Conservation (phyloP, 306 rosid genomes). For the Echinosophora koreensis region DNA sequence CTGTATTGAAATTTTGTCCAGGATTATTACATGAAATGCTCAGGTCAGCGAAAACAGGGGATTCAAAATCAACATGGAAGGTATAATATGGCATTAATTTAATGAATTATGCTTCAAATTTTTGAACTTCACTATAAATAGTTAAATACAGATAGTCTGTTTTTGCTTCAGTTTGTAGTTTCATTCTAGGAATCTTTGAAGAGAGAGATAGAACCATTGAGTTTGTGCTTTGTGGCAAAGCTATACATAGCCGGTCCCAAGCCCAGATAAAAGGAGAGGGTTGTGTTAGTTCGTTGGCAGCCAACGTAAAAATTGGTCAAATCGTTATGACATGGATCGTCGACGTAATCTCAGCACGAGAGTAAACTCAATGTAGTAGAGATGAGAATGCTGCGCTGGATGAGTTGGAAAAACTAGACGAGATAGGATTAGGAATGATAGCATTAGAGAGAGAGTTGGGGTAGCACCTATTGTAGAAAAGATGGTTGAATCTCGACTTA, state of each 20-base stretch:
- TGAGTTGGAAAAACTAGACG: too few relatives aligned
- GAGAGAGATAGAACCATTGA: background rate
- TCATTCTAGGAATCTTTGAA: slow-evolving; percentile 37
- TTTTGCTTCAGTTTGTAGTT: slow-evolving; percentile 36
- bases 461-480: too few relatives aligned
- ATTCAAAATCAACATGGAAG: slow-evolving; percentile 99
- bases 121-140: slow-evolving; percentile 22
- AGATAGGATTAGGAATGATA: too few relatives aligned
- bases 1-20: slow-evolving; percentile 49
- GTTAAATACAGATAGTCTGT: slow-evolving; percentile 12
- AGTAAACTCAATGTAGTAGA: too few relatives aligned
- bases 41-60: slow-evolving; percentile 88
- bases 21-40: slow-evolving; percentile 97
- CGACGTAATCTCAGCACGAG: too few relatives aligned
- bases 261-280: background rate
- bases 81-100: slow-evolving; percentile 55
- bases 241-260: background rate
- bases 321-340: background rate
- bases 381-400: too few relatives aligned
- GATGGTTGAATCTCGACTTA: too few relatives aligned
- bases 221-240: background rate
- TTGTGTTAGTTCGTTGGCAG: background rate
- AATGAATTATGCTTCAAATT: slow-evolving; percentile 13
- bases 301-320: background rate
- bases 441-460: too few relatives aligned